Evolutionary conservation across 208 protist species (phyloP).

Genomic region (Crithidia mellificae): DNA sequence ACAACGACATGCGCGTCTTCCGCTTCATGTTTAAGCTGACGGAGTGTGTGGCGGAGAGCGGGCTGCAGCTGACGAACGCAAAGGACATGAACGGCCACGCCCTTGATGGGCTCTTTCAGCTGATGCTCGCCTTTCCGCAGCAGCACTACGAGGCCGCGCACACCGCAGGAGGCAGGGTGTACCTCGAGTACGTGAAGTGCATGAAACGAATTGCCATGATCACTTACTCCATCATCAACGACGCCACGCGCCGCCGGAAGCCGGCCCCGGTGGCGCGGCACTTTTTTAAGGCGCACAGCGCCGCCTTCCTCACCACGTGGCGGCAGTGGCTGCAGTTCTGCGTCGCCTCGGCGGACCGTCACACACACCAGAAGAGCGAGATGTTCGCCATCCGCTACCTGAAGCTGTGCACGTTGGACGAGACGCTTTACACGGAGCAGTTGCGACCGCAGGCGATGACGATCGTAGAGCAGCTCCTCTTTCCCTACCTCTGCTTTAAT

Average conservation of each 20-base stretch:
- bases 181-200: constrained; percentile 73
- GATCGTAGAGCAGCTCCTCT: constrained; percentile 76
- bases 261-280: constrained; percentile 67
- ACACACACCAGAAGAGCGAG: constrained; percentile 68
- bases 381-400: constrained; percentile 84
- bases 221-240: constrained; percentile 68
- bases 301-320: constrained; percentile 66
- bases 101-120: constrained; percentile 64
- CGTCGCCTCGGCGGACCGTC: constrained; percentile 39
- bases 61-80: constrained; percentile 45
- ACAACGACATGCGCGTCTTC: constrained; percentile 70
- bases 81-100: constrained; percentile 45
- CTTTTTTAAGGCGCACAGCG: constrained; percentile 49
- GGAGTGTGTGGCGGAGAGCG: constrained; percentile 75
- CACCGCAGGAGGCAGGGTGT: constrained; percentile 49
- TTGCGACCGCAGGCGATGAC: constrained; percentile 65
- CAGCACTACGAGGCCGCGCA: constrained; percentile 50
- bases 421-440: constrained; percentile 62
- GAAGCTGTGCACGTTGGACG: constrained; percentile 74
- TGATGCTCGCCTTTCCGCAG: constrained; percentile 66
- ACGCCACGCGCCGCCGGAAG: constrained; percentile 74
- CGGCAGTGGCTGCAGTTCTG: constrained; percentile 73
- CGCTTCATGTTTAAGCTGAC: constrained; percentile 78
- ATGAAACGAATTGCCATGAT: constrained; percentile 85
- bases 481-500: constrained; percentile 80